Evolutionary conservation across 352 stramenopile species (phyloP).

Genomic region (Elongisporangium undulatum): DNA sequence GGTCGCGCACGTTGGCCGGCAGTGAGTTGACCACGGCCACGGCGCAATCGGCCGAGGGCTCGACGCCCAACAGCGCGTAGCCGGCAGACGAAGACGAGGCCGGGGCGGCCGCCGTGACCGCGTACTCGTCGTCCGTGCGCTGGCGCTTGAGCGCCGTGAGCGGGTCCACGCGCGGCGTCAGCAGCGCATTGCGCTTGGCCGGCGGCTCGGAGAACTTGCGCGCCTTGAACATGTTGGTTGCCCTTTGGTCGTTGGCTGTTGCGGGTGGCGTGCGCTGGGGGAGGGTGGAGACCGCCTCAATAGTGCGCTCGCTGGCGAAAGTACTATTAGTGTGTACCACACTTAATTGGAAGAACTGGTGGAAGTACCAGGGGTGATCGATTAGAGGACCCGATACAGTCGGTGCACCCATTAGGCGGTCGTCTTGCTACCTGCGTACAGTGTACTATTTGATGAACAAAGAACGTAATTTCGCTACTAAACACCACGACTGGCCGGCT

Average conservation of each 20-base stretch:
- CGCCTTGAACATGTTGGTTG: constrained; percentile 57
- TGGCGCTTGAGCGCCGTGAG: constrained; percentile 52
- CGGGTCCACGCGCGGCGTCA: constrained; percentile 28
- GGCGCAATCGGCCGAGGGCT: constrained; percentile 43
- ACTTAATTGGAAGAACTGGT: neutral
- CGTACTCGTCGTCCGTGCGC: constrained; percentile 39
- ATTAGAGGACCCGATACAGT: too few species aligned
- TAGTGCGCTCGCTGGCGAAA: neutral
- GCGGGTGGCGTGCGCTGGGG: neutral
- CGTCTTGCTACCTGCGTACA: too few species aligned
- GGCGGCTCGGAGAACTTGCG: constrained; percentile 62
- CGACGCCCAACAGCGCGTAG: neutral
- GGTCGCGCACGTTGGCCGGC: constrained; percentile 34
- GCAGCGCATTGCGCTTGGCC: constrained; percentile 50
- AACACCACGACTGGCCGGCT: neutral
- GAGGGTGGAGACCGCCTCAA: neutral
- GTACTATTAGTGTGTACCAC: neutral
- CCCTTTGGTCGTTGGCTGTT: neutral
- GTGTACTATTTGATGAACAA: neutral
- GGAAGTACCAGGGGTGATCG: too few species aligned
- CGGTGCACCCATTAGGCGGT: too few species aligned
- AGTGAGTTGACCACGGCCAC: constrained; percentile 41
- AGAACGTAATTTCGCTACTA: neutral
- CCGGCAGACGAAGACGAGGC: constrained; percentile 1
- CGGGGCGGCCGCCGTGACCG: constrained; percentile 11